Percentiles rank a stretch among this genome's conserved stretches.
Conservation (phyloP, 805 yeast genomes). For the Lipomyces orientalis region DNA sequence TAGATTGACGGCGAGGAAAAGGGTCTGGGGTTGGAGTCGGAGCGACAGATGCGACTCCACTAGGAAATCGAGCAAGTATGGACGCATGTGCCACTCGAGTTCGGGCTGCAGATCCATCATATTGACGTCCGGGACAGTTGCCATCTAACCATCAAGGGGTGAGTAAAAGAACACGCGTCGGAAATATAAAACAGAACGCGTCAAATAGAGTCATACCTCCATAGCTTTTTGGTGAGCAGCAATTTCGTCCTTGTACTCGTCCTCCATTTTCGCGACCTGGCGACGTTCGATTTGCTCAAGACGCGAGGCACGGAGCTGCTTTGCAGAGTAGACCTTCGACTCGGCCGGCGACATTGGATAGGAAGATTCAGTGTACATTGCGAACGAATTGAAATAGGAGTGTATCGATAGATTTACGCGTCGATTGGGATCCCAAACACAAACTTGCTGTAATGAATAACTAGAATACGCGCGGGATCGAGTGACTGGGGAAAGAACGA, state of each 20-base stretch:
- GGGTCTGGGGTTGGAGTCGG: conserved; percentile 69
- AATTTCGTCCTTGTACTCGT: conserved; percentile 49
- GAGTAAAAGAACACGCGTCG: background rate
- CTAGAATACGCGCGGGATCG: background rate
- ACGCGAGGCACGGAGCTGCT: conserved; percentile 31
- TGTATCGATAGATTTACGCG: background rate
- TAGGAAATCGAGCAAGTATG: conserved; percentile 76
- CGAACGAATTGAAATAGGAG: conserved; percentile 4
- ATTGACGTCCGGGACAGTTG: conserved; percentile 56
- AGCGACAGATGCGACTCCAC: conserved; percentile 66
- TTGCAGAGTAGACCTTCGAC: conserved; percentile 23
- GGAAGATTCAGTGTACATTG: conserved; percentile 8
- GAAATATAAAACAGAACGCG: background rate
- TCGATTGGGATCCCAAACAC: conserved; percentile 5
- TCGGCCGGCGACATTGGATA: conserved; percentile 34
- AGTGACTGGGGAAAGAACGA: conserved; percentile 15
- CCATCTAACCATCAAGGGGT: background rate
- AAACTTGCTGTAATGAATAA: background rate
- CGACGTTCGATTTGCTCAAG: conserved; percentile 36
- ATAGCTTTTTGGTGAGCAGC: conserved; percentile 45
- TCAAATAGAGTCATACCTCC: conserved; percentile 37
- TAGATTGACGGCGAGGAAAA: conserved; percentile 70
- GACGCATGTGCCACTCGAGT: conserved; percentile 72
- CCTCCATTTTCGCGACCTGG: conserved; percentile 37
- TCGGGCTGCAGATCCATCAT: conserved; percentile 90